Percentiles rank a stretch among this genome's conserved stretches.
These are phyloP conservation scores for Yarrowia divulgata DNA, from an alignment of 805 yeast species.

Conservation along the genomic window DNA sequence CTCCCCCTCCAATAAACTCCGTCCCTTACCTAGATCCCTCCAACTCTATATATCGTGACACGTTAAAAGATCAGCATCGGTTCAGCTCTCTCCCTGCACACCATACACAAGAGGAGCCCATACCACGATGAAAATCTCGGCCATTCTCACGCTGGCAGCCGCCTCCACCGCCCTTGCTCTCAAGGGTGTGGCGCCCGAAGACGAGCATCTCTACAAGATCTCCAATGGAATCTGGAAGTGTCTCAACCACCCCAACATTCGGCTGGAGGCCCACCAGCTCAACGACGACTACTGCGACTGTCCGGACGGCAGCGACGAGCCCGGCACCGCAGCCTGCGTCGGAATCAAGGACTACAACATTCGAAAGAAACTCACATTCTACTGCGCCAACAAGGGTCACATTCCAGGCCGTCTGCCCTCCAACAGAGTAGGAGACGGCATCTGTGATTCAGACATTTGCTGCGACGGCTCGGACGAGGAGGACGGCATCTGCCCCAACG, in stretches of 20 bases:
- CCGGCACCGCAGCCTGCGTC: conserved; percentile 88
- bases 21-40: conserved; percentile 20
- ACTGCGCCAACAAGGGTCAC: conserved; percentile 80
- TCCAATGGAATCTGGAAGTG: conserved; percentile 70
- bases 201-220: conserved; percentile 54
- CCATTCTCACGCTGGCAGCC: conserved; percentile 1
- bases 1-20: conserved; percentile 12
- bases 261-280: conserved; percentile 64
- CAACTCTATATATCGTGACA: conserved; percentile 35
- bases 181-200: conserved; percentile 41
- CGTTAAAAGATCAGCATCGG: conserved; percentile 26
- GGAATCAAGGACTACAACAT: conserved; percentile 32
- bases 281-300: conserved; percentile 95
- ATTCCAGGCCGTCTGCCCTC: conserved; percentile 67
- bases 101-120: not conserved
- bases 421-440: conserved; percentile 81
- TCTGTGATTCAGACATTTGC: conserved; percentile 86
- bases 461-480: conserved; percentile 95
- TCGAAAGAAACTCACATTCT: conserved; percentile 57
- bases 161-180: conserved; percentile 19
- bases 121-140: conserved; percentile 23
- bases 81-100: conserved; percentile 1
- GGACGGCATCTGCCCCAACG: conserved; percentile 61
- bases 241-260: conserved; percentile 68
- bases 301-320: conserved; percentile 98